These are phyloP conservation scores for Ailanthus altissimus DNA, from an alignment of 345 rosid genomes.

Conservation along the genomic window DNA sequence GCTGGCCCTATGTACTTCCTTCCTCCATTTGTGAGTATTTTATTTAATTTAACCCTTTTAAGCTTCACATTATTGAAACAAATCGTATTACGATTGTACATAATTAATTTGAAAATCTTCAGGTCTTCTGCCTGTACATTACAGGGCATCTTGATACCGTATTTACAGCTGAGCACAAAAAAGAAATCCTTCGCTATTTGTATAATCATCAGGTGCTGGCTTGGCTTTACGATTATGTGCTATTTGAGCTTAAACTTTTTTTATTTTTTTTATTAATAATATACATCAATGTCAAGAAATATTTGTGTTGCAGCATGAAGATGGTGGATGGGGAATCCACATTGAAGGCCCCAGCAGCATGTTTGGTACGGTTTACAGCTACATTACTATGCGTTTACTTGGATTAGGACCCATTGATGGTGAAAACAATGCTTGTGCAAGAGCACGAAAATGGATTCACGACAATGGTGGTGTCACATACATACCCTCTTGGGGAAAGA, in stretches of 20 bases:
- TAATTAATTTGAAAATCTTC: neutral
- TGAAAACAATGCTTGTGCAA: constrained; percentile 33
- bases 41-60: neutral
- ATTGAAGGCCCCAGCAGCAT: constrained; percentile 43
- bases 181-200: constrained; percentile 51
- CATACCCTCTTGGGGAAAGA: constrained; percentile 54
- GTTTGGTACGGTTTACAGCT: constrained; percentile 45
- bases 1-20: constrained; percentile 8
- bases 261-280: no score
- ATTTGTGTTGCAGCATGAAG: constrained; percentile 34
- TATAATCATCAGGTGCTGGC: constrained; percentile 8
- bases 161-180: constrained; percentile 39
- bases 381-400: constrained; percentile 44
- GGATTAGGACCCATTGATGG: constrained; percentile 52
- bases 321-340: constrained; percentile 55
- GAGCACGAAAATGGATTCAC: constrained; percentile 47
- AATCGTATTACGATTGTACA: neutral
- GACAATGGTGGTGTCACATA: constrained; percentile 46
- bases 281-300: no score
- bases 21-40: constrained; percentile 18
- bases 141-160: constrained; percentile 46
- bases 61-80: neutral
- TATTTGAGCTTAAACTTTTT: no score
- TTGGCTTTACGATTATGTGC: no score
- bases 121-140: constrained; percentile 45